A percentile compares a stretch with the other conserved stretches of the same genome.
Evolutionary conservation across 352 stramenopile genomes (phyloP).

Genomic region (Pelagophyceae sp.): DNA sequence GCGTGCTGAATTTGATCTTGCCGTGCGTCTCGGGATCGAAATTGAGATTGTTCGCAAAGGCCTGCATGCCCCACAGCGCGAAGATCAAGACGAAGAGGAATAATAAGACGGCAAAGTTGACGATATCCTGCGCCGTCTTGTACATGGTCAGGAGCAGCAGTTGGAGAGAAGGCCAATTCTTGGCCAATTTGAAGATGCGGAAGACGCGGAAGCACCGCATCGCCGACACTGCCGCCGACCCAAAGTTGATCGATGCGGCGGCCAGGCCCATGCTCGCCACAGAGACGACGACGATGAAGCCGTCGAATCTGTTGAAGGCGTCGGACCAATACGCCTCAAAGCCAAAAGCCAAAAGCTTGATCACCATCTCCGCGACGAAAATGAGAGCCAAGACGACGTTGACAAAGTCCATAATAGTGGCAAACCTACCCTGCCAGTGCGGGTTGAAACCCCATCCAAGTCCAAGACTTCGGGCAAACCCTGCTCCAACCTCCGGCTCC

Average conservation of each 20-base stretch:
- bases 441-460: conserved; percentile 17
- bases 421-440: conserved; percentile 20
- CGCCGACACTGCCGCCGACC: conserved; percentile 51
- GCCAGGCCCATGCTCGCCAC: conserved; percentile 41
- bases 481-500: too few species aligned
- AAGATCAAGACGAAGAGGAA: conserved; percentile 91
- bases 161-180: conserved; percentile 54
- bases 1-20: conserved; percentile 51
- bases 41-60: conserved; percentile 86
- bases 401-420: conserved; percentile 36
- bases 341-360: conserved; percentile 60
- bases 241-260: conserved; percentile 17
- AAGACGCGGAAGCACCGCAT: conserved; percentile 71
- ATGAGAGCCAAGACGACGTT: conserved; percentile 58
- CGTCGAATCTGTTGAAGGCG: conserved; percentile 67
- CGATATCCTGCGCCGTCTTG: conserved; percentile 76
- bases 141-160: conserved; percentile 75
- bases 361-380: conserved; percentile 65
- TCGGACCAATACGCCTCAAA: conserved; percentile 52
- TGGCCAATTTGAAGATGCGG: conserved; percentile 21
- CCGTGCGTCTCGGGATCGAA: conserved; percentile 62
- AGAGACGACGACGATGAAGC: conserved; percentile 46
- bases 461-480: too few species aligned
- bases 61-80: conserved; percentile 73
- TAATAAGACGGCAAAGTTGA: conserved; percentile 83